phyloP scores from a whole-genome alignment of 495 filamentous ascomycete species.

The Penicillium salamii region DNA sequence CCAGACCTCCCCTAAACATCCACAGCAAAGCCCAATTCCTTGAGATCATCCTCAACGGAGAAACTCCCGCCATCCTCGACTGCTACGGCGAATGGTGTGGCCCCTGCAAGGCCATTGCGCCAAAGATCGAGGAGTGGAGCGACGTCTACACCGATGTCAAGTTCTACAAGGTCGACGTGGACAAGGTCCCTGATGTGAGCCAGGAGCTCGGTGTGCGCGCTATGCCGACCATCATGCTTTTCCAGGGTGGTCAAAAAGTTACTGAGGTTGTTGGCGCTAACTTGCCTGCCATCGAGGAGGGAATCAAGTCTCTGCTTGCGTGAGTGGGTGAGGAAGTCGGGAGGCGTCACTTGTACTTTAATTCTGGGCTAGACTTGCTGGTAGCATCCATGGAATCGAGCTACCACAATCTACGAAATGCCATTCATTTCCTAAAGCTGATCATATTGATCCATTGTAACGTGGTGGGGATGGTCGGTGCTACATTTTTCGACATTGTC shows the following conservation, averaged over 20 bases:
- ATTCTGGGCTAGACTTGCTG: too few species aligned
- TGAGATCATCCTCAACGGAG: constrained; percentile 30
- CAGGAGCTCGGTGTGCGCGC: constrained; percentile 75
- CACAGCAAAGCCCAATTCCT: constrained; percentile 17
- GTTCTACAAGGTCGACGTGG: constrained; percentile 89
- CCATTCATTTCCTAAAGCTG: too few species aligned
- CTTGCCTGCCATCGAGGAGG: constrained; percentile 24
- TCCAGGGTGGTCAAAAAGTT: constrained; percentile 68
- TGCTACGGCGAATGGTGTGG: constrained; percentile 88
- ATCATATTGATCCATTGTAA: too few species aligned
- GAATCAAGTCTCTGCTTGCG: constrained; percentile 5
- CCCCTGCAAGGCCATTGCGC: constrained; percentile 83
- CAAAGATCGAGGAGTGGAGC: constrained; percentile 61
- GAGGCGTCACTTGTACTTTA: too few species aligned
- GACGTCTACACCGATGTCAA: constrained; percentile 49
- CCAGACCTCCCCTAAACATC: neutral
- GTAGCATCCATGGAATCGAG: too few species aligned
- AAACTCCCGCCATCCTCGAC: constrained; percentile 66
- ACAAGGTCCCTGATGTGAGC: constrained; percentile 68
- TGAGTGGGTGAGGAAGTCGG: neutral
- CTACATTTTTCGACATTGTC: too few species aligned
- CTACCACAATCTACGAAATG: too few species aligned
- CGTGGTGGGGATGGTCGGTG: too few species aligned
- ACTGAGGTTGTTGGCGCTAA: constrained; percentile 71
- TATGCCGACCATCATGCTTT: constrained; percentile 85